These are phyloP conservation scores for Breynia disticha DNA, from an alignment of 441 rosid genomes.

Conservation along the genomic window DNA sequence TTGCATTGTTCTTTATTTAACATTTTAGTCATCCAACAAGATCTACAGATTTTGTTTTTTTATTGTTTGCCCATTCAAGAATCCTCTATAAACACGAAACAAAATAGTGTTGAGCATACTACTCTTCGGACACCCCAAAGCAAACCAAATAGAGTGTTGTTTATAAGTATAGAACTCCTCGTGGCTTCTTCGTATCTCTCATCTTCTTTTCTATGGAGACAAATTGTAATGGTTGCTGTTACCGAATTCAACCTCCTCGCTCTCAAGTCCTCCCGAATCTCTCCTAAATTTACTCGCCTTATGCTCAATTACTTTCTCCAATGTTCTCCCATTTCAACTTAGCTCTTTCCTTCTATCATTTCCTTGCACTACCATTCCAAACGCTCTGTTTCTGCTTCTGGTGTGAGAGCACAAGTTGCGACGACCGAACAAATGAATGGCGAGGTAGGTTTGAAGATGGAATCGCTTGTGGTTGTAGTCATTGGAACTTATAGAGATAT, in stretches of 20 bases:
- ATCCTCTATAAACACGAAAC: too few relatives aligned
- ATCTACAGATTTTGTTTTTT: too few relatives aligned
- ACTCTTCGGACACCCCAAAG: too few relatives aligned
- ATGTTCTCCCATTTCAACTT: conserved; percentile 29
- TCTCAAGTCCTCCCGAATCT: conserved; percentile 29
- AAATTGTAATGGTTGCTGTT: conserved; percentile 45
- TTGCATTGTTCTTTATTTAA: too few relatives aligned
- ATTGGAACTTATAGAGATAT: conserved; percentile 98
- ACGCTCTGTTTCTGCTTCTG: conserved; percentile 33
- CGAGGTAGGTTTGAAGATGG: conserved; percentile 37
- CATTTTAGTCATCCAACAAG: too few relatives aligned
- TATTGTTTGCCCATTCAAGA: too few relatives aligned
- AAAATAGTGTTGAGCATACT: too few relatives aligned
- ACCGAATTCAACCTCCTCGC: conserved; percentile 40
- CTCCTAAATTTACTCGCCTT: conserved; percentile 21
- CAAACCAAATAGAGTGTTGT: too few relatives aligned
- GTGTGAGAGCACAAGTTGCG: conserved; percentile 55
- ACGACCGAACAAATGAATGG: conserved; percentile 35
- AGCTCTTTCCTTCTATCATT: conserved; percentile 18
- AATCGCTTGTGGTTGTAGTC: conserved; percentile 73
- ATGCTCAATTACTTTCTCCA: conserved; percentile 28
- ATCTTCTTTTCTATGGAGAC: conserved; percentile 20
- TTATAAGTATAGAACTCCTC: too few relatives aligned
- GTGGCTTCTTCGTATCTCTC: conserved; percentile 23
- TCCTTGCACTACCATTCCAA: conserved; percentile 33